A percentile compares a stretch with the other conserved stretches of the same genome.
Conservation (phyloP, 1,139 yeast genomes). For the Protomyces arabidopsidicola region DNA sequence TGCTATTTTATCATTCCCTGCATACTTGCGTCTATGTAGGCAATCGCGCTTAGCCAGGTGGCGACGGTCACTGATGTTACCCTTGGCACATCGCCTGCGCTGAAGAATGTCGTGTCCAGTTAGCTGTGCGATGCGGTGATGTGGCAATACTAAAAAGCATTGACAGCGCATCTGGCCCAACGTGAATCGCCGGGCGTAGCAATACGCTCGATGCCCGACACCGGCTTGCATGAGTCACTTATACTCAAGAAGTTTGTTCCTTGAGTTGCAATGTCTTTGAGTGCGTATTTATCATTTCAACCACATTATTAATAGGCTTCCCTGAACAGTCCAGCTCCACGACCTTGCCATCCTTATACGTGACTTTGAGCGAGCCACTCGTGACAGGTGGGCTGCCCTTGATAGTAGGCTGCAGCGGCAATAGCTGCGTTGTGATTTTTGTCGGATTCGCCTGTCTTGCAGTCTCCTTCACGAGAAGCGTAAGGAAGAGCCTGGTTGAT, state of each 20-base stretch:
- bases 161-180: too few species aligned
- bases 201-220: too few species aligned
- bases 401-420: background rate
- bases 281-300: conserved; percentile 11
- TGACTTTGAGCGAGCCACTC: conserved; percentile 59
- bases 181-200: too few species aligned
- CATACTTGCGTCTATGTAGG: too few species aligned
- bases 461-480: conserved; percentile 21
- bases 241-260: conserved; percentile 17
- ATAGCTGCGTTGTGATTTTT: conserved; percentile 5
- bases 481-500: conserved; percentile 13
- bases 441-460: conserved; percentile 18
- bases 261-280: conserved; percentile 17
- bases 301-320: conserved; percentile 4
- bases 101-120: too few species aligned
- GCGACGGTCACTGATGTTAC: too few species aligned
- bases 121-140: too few species aligned
- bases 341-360: conserved; percentile 67
- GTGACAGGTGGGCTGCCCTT: background rate
- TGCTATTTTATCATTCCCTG: too few species aligned
- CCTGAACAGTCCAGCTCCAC: conserved; percentile 48
- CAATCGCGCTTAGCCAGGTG: too few species aligned
- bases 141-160: too few species aligned
- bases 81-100: too few species aligned
- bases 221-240: too few species aligned